These are phyloP conservation scores for Neltuma alba DNA, from an alignment of 306 rosid genomes.

Conservation along the genomic window DNA sequence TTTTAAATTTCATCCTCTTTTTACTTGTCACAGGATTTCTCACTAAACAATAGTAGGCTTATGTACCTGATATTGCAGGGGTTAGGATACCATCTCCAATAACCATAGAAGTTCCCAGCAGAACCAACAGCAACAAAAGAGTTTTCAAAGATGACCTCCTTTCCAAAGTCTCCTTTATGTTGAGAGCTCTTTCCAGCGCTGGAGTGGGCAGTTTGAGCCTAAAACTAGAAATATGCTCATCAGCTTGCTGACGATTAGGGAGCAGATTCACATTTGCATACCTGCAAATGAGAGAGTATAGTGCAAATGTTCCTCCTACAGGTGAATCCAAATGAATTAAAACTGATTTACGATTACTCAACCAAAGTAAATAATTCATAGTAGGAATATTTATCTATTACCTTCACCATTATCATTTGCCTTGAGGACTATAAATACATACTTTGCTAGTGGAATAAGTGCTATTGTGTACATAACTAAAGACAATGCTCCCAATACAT, in stretches of 20 bases:
- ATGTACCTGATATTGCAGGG: conserved; percentile 93
- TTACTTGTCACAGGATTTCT: not conserved
- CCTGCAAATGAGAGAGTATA: conserved; percentile 94
- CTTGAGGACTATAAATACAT: conserved; percentile 91
- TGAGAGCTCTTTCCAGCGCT: conserved; percentile 85
- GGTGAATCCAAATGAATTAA: conserved; percentile 34
- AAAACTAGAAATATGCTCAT: conserved; percentile 85
- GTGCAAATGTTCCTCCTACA: conserved; percentile 97
- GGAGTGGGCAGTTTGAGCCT: conserved; percentile 94
- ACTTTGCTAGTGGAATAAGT: conserved; percentile 82
- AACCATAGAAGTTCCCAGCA: conserved; percentile 93
- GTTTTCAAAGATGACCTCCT: conserved; percentile 61
- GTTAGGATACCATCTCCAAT: conserved; percentile 98
- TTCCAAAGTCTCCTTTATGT: conserved; percentile 78
- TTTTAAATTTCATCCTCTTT: not conserved
- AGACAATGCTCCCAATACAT: conserved; percentile 92
- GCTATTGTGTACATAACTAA: conserved; percentile 93
- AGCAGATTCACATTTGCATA: conserved; percentile 85
- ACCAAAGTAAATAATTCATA: conserved; percentile 23
- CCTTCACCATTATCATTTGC: conserved; percentile 99
- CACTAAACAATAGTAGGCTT: conserved; percentile 1
- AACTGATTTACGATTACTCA: conserved; percentile 17
- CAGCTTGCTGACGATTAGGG: conserved; percentile 93
- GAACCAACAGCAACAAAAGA: conserved; percentile 74
- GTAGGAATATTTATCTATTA: conserved; percentile 32